Conservation (phyloP, 352 stramenopile species). For the Phytopythium helicoides region DNA sequence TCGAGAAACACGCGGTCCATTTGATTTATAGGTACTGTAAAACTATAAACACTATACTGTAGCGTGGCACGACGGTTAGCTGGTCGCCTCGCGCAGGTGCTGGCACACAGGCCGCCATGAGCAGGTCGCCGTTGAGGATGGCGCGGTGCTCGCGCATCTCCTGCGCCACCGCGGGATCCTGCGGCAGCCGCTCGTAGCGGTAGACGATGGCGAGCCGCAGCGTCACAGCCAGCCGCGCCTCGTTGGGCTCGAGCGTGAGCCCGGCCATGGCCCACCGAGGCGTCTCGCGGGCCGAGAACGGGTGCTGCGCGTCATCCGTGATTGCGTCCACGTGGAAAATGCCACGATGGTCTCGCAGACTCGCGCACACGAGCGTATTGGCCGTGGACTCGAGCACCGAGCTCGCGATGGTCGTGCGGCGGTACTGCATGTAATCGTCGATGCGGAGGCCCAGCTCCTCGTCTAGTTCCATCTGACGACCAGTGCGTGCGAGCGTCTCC, state of each 20-base stretch:
- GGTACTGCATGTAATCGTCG: slow-evolving; percentile 19
- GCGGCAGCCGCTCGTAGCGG: slow-evolving; percentile 30
- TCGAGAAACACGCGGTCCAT: too few relatives aligned
- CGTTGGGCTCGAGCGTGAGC: slow-evolving; percentile 23
- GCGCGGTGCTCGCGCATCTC: slow-evolving; percentile 27
- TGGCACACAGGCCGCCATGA: slow-evolving; percentile 30
- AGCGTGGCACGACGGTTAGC: too few relatives aligned
- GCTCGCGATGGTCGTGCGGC: slow-evolving; percentile 25
- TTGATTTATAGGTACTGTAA: too few relatives aligned
- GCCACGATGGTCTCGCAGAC: slow-evolving; percentile 18
- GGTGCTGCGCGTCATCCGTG: slow-evolving; percentile 26
- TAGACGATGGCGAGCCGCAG: slow-evolving; percentile 29
- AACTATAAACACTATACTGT: too few relatives aligned
- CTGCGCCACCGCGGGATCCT: slow-evolving; percentile 20
- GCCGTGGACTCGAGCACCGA: slow-evolving; percentile 12
- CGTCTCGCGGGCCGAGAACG: slow-evolving; percentile 5
- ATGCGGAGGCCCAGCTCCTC: background rate
- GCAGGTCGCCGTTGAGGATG: slow-evolving; percentile 43
- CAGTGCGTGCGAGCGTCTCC: background rate
- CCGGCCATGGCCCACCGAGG: slow-evolving; percentile 25
- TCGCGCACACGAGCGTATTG: slow-evolving; percentile 31
- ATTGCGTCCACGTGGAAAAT: slow-evolving; percentile 38
- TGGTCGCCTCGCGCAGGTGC: slow-evolving; percentile 30
- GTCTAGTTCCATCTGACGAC: background rate
- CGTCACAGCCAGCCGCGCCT: slow-evolving; percentile 16